Conservation (phyloP, 768 basidiomycete species). For the Dentipellis sp. region DNA sequence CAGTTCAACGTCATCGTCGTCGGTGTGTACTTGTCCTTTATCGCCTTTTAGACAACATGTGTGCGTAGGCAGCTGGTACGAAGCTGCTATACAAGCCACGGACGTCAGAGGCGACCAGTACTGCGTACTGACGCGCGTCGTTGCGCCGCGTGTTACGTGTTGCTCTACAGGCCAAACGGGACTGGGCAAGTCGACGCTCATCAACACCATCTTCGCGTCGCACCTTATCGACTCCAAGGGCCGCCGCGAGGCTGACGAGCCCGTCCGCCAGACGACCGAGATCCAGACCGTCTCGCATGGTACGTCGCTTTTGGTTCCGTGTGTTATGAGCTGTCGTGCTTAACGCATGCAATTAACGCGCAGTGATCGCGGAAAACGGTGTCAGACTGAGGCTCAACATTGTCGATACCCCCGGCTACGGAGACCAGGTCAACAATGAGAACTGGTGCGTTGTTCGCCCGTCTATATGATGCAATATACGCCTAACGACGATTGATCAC, state of each 20-base stretch:
- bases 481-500: not conserved
- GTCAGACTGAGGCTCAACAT: slow-evolving; percentile 94
- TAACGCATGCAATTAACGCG: not conserved
- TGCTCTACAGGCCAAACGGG: slow-evolving; percentile 78
- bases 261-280: slow-evolving; percentile 92
- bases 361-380: slow-evolving; percentile 94
- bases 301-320: slow-evolving; percentile 29
- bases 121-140: not conserved
- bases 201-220: slow-evolving; percentile 98
- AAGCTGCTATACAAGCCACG: too few species aligned
- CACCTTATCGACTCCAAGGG: slow-evolving; percentile 98
- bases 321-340: not conserved
- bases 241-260: slow-evolving; percentile 77
- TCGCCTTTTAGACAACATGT: not conserved
- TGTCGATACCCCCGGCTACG: slow-evolving; percentile 97
- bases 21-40: slow-evolving; percentile 43
- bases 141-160: not conserved
- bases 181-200: slow-evolving; percentile 95
- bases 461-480: not conserved
- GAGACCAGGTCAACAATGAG: slow-evolving; percentile 98
- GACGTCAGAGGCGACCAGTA: too few species aligned
- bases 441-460: slow-evolving; percentile 57
- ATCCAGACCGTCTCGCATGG: slow-evolving; percentile 94
- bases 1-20: slow-evolving; percentile 99
- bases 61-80: not conserved